Percentiles rank a stretch among this genome's conserved stretches.
These are phyloP conservation scores for Globisporangium irregulare DNA, from an alignment of 352 stramenopile genomes.

Conservation along the genomic window DNA sequence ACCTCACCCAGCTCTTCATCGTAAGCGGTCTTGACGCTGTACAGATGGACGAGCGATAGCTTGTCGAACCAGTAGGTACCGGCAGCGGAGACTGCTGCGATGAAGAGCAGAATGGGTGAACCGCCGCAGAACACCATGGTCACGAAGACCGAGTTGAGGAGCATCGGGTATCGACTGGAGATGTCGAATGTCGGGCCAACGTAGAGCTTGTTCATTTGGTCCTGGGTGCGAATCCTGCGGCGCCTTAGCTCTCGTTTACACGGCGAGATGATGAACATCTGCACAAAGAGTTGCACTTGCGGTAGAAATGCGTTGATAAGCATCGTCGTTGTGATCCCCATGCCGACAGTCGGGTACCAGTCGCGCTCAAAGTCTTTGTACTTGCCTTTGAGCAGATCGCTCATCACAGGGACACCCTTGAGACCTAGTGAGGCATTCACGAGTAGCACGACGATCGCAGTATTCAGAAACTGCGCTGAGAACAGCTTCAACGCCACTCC, in stretches of 20 bases:
- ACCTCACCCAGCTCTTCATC: constrained; percentile 71
- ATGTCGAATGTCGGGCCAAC: constrained; percentile 71
- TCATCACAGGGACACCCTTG: constrained; percentile 33
- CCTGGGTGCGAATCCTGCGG: constrained; percentile 56
- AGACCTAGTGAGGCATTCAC: constrained; percentile 65
- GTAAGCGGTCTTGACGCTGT: constrained; percentile 77
- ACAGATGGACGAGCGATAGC: constrained; percentile 68
- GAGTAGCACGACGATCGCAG: constrained; percentile 73
- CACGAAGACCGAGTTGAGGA: constrained; percentile 85
- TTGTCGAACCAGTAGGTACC: constrained; percentile 84
- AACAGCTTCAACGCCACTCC: constrained; percentile 81
- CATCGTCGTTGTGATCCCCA: constrained; percentile 86
- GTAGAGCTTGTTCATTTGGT: constrained; percentile 79
- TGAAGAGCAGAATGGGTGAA: constrained; percentile 76
- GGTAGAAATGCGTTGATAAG: constrained; percentile 76
- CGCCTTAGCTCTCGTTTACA: constrained; percentile 36
- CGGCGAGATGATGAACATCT: constrained; percentile 59
- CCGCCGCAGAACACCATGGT: constrained; percentile 81
- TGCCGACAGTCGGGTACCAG: constrained; percentile 84
- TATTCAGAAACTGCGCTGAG: constrained; percentile 79
- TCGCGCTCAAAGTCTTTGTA: constrained; percentile 81
- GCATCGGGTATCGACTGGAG: constrained; percentile 72
- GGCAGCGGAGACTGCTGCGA: constrained; percentile 56
- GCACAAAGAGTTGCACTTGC: constrained; percentile 49
- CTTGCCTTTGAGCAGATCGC: constrained; percentile 71